These are phyloP conservation scores for Aspergillus glaucus DNA, from an alignment of 2,329 filamentous ascomycete species.

Conservation along the genomic window DNA sequence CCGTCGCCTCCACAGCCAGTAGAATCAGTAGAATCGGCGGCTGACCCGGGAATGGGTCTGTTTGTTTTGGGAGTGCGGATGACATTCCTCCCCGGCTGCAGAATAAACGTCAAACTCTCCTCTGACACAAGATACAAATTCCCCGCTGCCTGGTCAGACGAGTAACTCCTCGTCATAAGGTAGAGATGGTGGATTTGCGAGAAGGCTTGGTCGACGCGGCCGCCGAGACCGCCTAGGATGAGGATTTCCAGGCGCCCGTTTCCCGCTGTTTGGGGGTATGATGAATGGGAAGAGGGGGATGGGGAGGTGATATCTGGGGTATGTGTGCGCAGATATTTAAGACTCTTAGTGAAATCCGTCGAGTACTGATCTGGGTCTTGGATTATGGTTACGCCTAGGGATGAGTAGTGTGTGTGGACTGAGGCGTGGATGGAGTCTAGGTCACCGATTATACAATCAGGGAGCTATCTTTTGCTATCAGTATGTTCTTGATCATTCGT, in stretches of 20 bases:
- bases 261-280: slow-evolving; percentile 1
- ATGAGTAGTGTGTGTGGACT: slow-evolving; percentile 61
- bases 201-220: slow-evolving; percentile 86
- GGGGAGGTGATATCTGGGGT: slow-evolving; percentile 18
- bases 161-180: slow-evolving; percentile 27
- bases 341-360: slow-evolving; percentile 86
- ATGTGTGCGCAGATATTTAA: slow-evolving; percentile 50
- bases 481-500: slow-evolving; percentile 14
- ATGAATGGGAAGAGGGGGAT: not conserved
- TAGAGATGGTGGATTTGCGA: slow-evolving; percentile 83
- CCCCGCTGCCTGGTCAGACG: slow-evolving; percentile 31
- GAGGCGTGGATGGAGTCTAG: slow-evolving; percentile 70
- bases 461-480: slow-evolving; percentile 36
- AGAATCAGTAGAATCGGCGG: not conserved
- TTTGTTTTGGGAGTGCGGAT: slow-evolving; percentile 55
- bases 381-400: slow-evolving; percentile 56
- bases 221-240: slow-evolving; percentile 76
- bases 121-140: slow-evolving; percentile 74
- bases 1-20: not conserved
- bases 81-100: slow-evolving; percentile 61
- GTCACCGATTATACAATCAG: slow-evolving; percentile 77
- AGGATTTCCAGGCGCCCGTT: slow-evolving; percentile 56
- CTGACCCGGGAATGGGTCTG: slow-evolving; percentile 6
- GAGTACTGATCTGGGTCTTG: slow-evolving; percentile 74
- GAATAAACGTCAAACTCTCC: slow-evolving; percentile 72